Conservation (phyloP, 1,284 basidiomycete species). For the Marasmius oreades region DNA sequence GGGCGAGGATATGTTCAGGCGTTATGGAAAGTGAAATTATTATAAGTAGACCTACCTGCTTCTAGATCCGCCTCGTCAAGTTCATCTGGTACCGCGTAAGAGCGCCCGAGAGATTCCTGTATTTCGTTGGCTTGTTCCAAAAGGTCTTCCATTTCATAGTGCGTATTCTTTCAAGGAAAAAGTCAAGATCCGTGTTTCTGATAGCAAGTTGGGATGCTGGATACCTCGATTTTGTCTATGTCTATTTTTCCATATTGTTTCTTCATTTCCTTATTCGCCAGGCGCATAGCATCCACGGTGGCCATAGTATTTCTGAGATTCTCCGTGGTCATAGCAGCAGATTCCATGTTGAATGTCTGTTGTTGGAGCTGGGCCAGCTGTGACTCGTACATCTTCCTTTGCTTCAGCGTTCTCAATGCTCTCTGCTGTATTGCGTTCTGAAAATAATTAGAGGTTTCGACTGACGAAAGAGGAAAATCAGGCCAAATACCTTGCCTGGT, state of each 20-base stretch:
- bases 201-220: constrained; percentile 16
- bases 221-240: constrained; percentile 97
- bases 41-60: constrained; percentile 87
- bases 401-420: constrained; percentile 91
- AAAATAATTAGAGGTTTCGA: not conserved
- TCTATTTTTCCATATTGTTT: constrained; percentile 98
- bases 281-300: constrained; percentile 97
- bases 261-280: constrained; percentile 96
- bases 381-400: constrained; percentile 94
- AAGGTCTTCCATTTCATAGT: constrained; percentile 98
- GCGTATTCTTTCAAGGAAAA: constrained; percentile 62
- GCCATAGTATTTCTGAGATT: constrained; percentile 99
- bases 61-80: constrained; percentile 96
- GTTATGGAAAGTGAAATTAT: constrained; percentile 10
- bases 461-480: not conserved
- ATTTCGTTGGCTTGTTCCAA: constrained; percentile 98
- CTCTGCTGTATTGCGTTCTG: constrained; percentile 92
- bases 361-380: constrained; percentile 91
- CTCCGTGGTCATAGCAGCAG: constrained; percentile 92
- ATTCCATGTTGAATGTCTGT: constrained; percentile 99
- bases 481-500: constrained; percentile 81
- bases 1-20: not conserved
- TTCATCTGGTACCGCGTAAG: constrained; percentile 96
- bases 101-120: constrained; percentile 90
- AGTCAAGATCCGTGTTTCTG: not conserved